phyloP scores from a whole-genome alignment of 2,329 filamentous ascomycete species.

The Aspergillus spinulosporus region DNA sequence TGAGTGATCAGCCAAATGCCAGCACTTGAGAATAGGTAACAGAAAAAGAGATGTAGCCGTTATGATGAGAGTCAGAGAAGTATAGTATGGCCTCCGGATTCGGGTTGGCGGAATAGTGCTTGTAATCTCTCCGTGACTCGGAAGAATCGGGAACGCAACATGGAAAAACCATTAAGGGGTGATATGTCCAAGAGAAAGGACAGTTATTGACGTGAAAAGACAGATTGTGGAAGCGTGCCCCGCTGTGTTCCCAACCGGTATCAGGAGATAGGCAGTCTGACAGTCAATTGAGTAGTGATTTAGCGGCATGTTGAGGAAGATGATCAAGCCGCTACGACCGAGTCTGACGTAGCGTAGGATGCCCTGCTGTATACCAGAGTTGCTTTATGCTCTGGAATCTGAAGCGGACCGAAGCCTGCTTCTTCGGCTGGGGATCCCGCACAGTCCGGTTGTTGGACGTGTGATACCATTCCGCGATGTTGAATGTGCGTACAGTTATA shows the following conservation, averaged over 20 bases:
- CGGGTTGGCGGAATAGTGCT: too few species aligned
- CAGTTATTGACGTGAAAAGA: neutral
- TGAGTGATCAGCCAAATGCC: conserved; percentile 7
- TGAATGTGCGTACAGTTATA: neutral
- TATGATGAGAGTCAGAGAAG: neutral
- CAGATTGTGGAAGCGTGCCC: neutral
- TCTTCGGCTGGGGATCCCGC: neutral
- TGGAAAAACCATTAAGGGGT: neutral
- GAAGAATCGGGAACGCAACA: too few species aligned
- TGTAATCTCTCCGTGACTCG: too few species aligned
- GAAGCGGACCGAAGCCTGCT: neutral
- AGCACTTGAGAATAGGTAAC: conserved; percentile 11
- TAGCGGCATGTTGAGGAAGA: neutral
- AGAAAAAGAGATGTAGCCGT: neutral
- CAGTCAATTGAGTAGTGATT: neutral
- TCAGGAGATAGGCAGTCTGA: neutral
- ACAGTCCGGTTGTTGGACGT: neutral
- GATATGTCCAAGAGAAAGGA: neutral
- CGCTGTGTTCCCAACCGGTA: neutral
- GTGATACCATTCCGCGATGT: neutral
- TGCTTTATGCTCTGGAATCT: neutral
- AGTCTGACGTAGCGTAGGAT: neutral
- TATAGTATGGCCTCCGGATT: neutral
- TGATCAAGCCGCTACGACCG: neutral
- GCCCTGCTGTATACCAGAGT: neutral